Evolutionary conservation across 2,329 filamentous ascomycete genomes (phyloP).

Genomic region (Hyphodiscus sp.): DNA sequence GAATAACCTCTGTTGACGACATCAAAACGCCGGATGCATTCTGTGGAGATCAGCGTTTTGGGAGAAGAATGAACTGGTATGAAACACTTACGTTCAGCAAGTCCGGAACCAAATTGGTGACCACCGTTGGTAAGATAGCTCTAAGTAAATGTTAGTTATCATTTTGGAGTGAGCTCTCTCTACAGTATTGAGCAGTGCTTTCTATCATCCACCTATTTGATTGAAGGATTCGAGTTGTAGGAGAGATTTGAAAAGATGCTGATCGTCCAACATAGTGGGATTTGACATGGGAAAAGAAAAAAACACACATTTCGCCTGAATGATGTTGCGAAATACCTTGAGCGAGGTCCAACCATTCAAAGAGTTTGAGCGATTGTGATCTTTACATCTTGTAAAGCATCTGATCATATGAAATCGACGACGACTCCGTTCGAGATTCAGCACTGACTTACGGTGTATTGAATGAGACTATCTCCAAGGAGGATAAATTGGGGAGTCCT

Average conservation of each 20-base stretch:
- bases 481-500: conserved; percentile 69
- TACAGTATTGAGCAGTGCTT: not conserved
- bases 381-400: no score
- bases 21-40: conserved; percentile 71
- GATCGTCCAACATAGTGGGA: no score
- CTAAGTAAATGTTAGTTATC: not conserved
- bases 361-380: no score
- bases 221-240: no score
- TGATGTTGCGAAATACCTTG: no score
- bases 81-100: conserved; percentile 34
- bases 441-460: conserved; percentile 43
- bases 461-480: conserved; percentile 85
- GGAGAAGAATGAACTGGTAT: conserved; percentile 4
- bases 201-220: no score
- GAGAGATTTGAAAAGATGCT: no score
- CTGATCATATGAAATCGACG: not conserved
- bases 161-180: not conserved
- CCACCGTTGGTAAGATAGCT: not conserved
- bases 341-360: no score
- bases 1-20: conserved; percentile 79
- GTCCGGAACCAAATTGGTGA: conserved; percentile 53
- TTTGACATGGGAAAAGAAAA: no score
- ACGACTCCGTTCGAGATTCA: not conserved
- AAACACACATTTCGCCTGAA: no score
- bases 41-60: conserved; percentile 36